phyloP scores from a whole-genome alignment of 371 early-diverging fungal species.

The Nematocida sp. region DNA sequence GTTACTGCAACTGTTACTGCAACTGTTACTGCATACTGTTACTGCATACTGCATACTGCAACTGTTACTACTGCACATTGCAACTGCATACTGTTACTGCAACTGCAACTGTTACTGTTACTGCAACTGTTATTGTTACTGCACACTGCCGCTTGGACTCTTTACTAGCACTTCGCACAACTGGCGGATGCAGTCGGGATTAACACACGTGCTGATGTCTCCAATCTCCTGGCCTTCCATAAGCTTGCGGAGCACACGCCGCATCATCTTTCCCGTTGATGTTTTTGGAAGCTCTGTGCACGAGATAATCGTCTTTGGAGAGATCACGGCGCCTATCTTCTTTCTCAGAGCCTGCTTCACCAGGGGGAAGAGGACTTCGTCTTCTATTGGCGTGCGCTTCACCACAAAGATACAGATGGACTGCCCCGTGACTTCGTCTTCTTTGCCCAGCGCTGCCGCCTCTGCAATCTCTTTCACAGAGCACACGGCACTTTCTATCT shows the following conservation, averaged over 20 bases:
- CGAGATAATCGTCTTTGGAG: slow-evolving; percentile 75
- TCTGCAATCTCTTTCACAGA: slow-evolving; percentile 73
- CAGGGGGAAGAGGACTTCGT: slow-evolving; percentile 65
- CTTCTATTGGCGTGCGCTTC: background rate
- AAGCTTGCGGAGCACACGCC: slow-evolving; percentile 81
- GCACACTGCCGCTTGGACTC: too few species aligned
- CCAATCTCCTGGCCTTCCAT: slow-evolving; percentile 70
- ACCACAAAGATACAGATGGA: slow-evolving; percentile 67
- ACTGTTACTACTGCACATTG: too few species aligned
- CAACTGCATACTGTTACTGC: too few species aligned
- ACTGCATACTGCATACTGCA: too few species aligned
- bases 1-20: too few species aligned
- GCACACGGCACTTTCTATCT: slow-evolving; percentile 80
- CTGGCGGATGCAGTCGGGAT: slow-evolving; percentile 35
- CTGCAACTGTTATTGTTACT: too few species aligned
- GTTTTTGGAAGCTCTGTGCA: slow-evolving; percentile 84
- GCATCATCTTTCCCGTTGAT: slow-evolving; percentile 77
- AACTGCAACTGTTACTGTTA: too few species aligned
- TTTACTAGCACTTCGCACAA: background rate
- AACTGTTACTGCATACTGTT: too few species aligned
- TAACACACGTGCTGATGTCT: slow-evolving; percentile 64
- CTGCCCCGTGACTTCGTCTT: slow-evolving; percentile 82
- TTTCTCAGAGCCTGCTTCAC: slow-evolving; percentile 72
- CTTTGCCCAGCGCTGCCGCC: slow-evolving; percentile 81
- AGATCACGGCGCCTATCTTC: slow-evolving; percentile 73